These are phyloP conservation scores for Blastobotrys muscicola DNA, from an alignment of 805 yeast species.

Conservation along the genomic window DNA sequence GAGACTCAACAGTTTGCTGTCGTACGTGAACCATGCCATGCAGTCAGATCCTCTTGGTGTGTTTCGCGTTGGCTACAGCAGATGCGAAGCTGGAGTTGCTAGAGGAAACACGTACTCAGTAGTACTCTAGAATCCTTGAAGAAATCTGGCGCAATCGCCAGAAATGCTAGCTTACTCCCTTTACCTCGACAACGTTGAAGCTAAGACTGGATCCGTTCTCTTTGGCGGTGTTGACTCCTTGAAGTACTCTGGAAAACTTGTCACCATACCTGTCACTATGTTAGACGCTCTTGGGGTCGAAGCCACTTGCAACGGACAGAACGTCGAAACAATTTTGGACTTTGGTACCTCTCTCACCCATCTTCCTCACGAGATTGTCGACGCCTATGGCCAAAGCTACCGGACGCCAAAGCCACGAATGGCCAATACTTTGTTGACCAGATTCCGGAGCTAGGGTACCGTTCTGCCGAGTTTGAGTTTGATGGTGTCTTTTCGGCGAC, in stretches of 20 bases:
- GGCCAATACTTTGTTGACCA: no score
- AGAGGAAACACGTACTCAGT: no score
- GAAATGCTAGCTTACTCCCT: slow-evolving; percentile 40
- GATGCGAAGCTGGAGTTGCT: no score
- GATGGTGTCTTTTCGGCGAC: no score
- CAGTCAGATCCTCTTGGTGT: no score
- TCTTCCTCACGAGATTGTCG: slow-evolving; percentile 19
- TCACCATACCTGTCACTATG: slow-evolving; percentile 15
- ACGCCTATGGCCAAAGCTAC: slow-evolving; percentile 25
- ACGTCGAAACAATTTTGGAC: slow-evolving; percentile 10
- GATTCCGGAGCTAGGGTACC: no score
- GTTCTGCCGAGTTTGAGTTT: no score
- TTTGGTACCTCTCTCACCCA: slow-evolving; percentile 17
- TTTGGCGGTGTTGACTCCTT: slow-evolving; percentile 46
- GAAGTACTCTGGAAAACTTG: slow-evolving; percentile 34
- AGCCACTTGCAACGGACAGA: slow-evolving; percentile 7
- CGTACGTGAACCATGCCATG: slow-evolving; percentile 50
- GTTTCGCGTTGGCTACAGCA: no score
- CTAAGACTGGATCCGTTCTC: slow-evolving; percentile 30
- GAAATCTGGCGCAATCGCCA: slow-evolving; percentile 33
- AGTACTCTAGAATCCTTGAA: slow-evolving; percentile 58
- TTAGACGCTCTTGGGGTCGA: slow-evolving; percentile 7
- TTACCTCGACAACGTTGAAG: slow-evolving; percentile 31
- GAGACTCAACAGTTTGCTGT: slow-evolving; percentile 29
- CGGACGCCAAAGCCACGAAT: no score